phyloP scores from a whole-genome alignment of 257 asterid genomes.

The Penstemon davidsonii region DNA sequence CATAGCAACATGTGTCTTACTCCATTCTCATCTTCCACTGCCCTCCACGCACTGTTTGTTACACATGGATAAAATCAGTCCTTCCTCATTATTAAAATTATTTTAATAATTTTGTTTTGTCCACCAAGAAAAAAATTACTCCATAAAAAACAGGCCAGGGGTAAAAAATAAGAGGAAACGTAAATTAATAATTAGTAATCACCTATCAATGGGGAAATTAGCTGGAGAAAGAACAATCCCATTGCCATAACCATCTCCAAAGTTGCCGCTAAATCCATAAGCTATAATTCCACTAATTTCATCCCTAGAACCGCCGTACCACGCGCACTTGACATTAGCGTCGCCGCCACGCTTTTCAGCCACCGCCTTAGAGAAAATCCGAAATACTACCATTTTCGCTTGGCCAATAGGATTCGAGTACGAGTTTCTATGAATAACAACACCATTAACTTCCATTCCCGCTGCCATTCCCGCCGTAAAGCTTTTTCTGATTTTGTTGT shows the following conservation, averaged over 20 bases:
- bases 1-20: constrained; percentile 49
- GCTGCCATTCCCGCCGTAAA: constrained; percentile 33
- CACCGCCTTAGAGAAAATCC: constrained; percentile 37
- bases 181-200: background rate
- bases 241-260: constrained; percentile 26
- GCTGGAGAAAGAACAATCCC: constrained; percentile 45
- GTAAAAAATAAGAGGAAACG: background rate
- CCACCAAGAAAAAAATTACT: no score
- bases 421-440: constrained; percentile 37
- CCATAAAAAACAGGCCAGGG: no score
- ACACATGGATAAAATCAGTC: background rate
- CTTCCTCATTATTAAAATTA: background rate
- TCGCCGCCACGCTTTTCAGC: constrained; percentile 45
- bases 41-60: constrained; percentile 37
- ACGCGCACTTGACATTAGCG: constrained; percentile 42
- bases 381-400: constrained; percentile 36
- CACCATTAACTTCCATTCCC: constrained; percentile 28
- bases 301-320: constrained; percentile 47
- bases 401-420: constrained; percentile 24
- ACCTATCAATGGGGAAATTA: constrained; percentile 32
- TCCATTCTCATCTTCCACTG: constrained; percentile 50
- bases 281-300: constrained; percentile 35
- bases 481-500: constrained; percentile 15
- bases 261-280: constrained; percentile 40
- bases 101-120: background rate